phyloP scores from a whole-genome alignment of 768 basidiomycete species.

The Podaxis sp. region DNA sequence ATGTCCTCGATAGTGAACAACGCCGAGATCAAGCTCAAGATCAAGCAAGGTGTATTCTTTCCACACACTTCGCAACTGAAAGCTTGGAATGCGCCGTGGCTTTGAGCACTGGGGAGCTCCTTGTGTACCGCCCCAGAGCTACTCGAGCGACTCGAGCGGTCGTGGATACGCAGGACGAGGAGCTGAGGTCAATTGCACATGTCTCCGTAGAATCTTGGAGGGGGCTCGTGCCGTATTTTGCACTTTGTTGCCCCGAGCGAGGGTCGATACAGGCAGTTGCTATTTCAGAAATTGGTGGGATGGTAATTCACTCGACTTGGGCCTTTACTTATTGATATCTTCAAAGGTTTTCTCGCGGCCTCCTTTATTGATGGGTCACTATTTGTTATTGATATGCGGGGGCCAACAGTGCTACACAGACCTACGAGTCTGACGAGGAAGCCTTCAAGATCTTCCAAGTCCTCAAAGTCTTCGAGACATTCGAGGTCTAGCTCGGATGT shows the following conservation, averaged over 20 bases:
- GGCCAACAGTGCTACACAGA: conserved; percentile 64
- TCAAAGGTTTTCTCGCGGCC: conserved; percentile 75
- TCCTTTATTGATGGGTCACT: conserved; percentile 63
- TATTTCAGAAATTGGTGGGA: conserved; percentile 71
- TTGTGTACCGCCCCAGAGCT: conserved; percentile 43
- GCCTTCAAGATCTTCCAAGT: conserved; percentile 32
- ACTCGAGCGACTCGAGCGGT: conserved; percentile 13
- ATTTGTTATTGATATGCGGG: conserved; percentile 71
- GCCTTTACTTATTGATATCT: conserved; percentile 5
- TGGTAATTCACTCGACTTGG: background rate
- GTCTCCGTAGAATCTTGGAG: conserved; percentile 36
- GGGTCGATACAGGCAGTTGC: conserved; percentile 53
- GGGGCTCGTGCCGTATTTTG: conserved; percentile 60
- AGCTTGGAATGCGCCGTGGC: conserved; percentile 58
- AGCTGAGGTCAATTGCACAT: conserved; percentile 55
- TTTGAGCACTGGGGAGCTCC: conserved; percentile 54
- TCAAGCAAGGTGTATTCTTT: conserved; percentile 32
- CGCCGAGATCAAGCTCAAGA: background rate
- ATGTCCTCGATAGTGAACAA: conserved; percentile 8
- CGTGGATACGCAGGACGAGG: conserved; percentile 38
- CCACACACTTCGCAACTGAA: conserved; percentile 51
- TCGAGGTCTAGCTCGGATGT: conserved; percentile 38
- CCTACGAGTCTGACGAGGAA: conserved; percentile 37
- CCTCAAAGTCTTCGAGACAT: conserved; percentile 29
- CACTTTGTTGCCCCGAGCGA: conserved; percentile 42